Base-by-base conservation (phyloP, 306 rosid species). In the Rubus parviflorus region DNA sequence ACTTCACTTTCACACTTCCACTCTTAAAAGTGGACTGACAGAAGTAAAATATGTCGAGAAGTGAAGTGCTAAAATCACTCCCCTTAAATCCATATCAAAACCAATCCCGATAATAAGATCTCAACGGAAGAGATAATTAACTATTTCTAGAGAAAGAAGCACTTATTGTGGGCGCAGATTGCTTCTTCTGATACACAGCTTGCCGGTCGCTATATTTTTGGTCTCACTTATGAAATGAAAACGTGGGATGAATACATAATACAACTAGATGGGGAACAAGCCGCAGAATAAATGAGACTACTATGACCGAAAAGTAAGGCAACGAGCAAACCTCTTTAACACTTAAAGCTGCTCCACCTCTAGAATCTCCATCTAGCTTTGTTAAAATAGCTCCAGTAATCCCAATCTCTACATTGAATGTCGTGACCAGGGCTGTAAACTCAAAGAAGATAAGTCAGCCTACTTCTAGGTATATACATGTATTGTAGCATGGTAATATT, bases 301-400 rank as follows among this genome's bases (percentile, higher is more conserved):
- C 38, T 74, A 30, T 23, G 56, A 73, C 66, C 25, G 1, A 68
- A 67, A 45, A 30, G 13, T 41, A 67, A 25, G 17, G 77, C 72
- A 22, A 49, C 25, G 8, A 23, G 43, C 74, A 79, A 69, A 89
- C 99, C 99, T 95, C 99, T 92, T 86, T 92, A 75, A 95, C 97
- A 80, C 97, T 95, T 87, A 95, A 85, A 81, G 99, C 99, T 41
- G 99, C 97, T 80, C 99, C 97, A 80, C 99, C 99, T 86, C 97
- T 89, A 75, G 99, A 95, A 89, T 95, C 99, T 70, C 99, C 99
- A 80, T 95, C 99, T 61, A 95, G 90, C 92, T 95, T 95, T 54
- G 99, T 95, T 85, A 95, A 87, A 82, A 95, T 95, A 86, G 99
- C 97, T 57, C 99, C 99, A 12, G 99, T 92, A 75, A 95, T 95